Conservation (phyloP, 306 rosid genomes). For the Sicyos baderoa region DNA sequence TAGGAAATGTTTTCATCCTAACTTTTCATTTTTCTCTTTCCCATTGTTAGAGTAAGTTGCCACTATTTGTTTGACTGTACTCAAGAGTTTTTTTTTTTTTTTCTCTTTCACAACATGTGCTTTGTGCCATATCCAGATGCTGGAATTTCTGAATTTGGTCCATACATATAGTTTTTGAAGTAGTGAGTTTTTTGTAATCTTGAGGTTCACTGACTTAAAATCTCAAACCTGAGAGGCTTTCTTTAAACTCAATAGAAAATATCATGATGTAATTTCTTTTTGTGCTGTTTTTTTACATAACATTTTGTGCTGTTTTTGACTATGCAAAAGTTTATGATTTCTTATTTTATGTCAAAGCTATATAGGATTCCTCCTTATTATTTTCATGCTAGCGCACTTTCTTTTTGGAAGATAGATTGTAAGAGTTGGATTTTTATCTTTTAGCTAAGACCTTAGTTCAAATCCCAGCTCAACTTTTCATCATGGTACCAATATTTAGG, state of each 20-base stretch:
- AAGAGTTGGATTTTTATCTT: constrained; percentile 2
- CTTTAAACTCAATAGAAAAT: neutral
- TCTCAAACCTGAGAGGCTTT: neutral
- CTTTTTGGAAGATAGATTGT: no score
- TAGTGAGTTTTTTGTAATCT: neutral
- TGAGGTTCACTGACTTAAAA: neutral
- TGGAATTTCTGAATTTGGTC: neutral
- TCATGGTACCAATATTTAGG: constrained; percentile 5
- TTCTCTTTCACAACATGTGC: neutral
- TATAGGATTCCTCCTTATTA: neutral
- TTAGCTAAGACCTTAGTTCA: neutral
- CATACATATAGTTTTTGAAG: neutral
- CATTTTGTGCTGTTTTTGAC: neutral
- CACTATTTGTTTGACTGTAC: neutral
- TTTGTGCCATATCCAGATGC: neutral
- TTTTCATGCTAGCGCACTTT: constrained; percentile 1
- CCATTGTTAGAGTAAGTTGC: neutral
- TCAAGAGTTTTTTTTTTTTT: neutral
- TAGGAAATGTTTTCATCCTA: neutral
- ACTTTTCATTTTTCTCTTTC: neutral
- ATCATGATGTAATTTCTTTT: constrained; percentile 2
- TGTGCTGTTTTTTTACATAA: neutral
- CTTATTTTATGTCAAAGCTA: neutral
- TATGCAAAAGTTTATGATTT: neutral
- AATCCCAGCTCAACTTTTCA: neutral